phyloP scores from a whole-genome alignment of 1,139 yeast genomes.

The Debaryomyces psychrophilus region DNA sequence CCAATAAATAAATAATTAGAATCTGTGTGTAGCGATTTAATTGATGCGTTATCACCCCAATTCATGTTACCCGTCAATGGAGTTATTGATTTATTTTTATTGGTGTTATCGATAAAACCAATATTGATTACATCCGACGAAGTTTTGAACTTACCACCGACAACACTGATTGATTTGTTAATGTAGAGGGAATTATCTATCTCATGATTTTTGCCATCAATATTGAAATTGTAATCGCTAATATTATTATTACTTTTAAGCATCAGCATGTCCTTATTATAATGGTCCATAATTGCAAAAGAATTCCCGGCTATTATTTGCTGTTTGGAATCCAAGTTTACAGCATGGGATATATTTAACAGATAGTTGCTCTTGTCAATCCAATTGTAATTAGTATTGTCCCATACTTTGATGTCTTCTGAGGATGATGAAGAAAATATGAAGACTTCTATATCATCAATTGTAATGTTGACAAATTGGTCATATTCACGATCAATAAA shows the following conservation, averaged over 20 bases:
- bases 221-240: slow-evolving; percentile 26
- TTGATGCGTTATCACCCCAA: slow-evolving; percentile 41
- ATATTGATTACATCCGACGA: slow-evolving; percentile 24
- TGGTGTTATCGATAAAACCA: slow-evolving; percentile 44
- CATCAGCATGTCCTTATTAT: slow-evolving; percentile 35
- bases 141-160: slow-evolving; percentile 52
- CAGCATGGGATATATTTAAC: slow-evolving; percentile 42
- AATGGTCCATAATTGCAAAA: slow-evolving; percentile 42
- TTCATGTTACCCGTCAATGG: slow-evolving; percentile 33
- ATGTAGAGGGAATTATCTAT: slow-evolving; percentile 46
- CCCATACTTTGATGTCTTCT: slow-evolving; percentile 40
- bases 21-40: slow-evolving; percentile 49
- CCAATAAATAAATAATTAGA: slow-evolving; percentile 51
- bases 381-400: slow-evolving; percentile 38
- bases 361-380: slow-evolving; percentile 37
- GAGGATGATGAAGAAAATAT: slow-evolving; percentile 37
- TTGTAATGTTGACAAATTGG: slow-evolving; percentile 39
- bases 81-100: slow-evolving; percentile 26
- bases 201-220: slow-evolving; percentile 34
- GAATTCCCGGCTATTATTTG: slow-evolving; percentile 44
- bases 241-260: slow-evolving; percentile 27
- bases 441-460: slow-evolving; percentile 39
- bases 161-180: slow-evolving; percentile 51
- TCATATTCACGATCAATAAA: slow-evolving; percentile 26
- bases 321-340: slow-evolving; percentile 25